Base-by-base conservation (phyloP, 148 eudicot genomes). In the Beta vulgaris region DNA sequence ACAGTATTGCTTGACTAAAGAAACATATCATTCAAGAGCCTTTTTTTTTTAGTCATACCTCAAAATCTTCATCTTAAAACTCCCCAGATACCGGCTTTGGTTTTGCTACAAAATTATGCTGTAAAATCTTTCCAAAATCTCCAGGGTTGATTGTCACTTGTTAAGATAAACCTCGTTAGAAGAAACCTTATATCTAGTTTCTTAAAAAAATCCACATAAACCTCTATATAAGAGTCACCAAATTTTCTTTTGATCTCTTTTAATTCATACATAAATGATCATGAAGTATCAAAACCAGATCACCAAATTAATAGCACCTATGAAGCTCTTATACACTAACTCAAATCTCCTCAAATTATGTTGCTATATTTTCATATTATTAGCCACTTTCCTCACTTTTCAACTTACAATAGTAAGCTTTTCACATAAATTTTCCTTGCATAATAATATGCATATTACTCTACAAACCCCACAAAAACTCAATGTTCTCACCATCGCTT, bases 311-410 rank as follows among this genome's bases (percentile, higher is more conserved):
- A 11, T 34, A 13, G 1, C 69, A 64, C 46, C 63, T 57, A 44
- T 64, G 36, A 84, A 80, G 34, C n/a, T 55, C 21, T 6, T 80
- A 19, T 12, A 69, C 23, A 19, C 76, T 31, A 58, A 76, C 21
- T 57, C 63, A 60, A 76, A 77, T 54, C 31, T 73, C 16, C 44
- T 74, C 31, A 84, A 74, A 60, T 49, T 74, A 31, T 48, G 75
- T n/a, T 74, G 66, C 2, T 69, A 69, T 37, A 63, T 34, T 5
- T 28, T 84, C 62, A 10, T 84, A 51, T 48, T 75, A 60, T 31
- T 72, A 12, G 34, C n/a, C 12, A 63, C 58, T 40, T 19, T 43
- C 66, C 43, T 82, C 23, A 68, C 81, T 13, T 51, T 84, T 39
- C 77, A 71, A 29, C 29, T 74, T 18, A 73, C 76, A 28, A 21